Evolutionary conservation across 768 basidiomycete species (phyloP).

Genomic region (Boletus fagicola): DNA sequence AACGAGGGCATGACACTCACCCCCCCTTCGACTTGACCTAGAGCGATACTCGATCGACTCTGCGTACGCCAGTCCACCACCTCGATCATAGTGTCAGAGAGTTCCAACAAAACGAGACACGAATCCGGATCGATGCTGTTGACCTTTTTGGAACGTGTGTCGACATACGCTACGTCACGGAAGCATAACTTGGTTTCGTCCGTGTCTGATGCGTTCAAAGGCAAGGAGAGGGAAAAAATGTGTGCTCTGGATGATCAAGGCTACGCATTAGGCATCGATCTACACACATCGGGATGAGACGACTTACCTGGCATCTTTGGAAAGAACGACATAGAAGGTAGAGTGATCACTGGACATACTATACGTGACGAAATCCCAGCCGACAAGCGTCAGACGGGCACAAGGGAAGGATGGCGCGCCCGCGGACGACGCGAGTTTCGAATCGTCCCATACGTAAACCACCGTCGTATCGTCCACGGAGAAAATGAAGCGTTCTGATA

Average conservation of each 20-base stretch:
- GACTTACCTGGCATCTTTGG: conserved; percentile 9
- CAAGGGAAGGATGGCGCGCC: neutral
- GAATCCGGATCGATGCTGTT: conserved; percentile 34
- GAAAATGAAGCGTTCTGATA: conserved; percentile 14
- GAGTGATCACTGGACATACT: conserved; percentile 11
- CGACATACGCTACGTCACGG: conserved; percentile 2
- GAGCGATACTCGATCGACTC: conserved; percentile 15
- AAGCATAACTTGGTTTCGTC: neutral
- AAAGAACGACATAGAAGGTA: conserved; percentile 13
- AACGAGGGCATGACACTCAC: conserved; percentile 22
- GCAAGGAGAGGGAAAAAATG: conserved; percentile 9
- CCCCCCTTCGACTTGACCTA: conserved; percentile 23
- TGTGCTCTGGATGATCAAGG: conserved; percentile 9
- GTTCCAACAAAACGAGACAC: conserved; percentile 31
- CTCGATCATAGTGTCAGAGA: conserved; percentile 31
- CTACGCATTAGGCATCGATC: neutral
- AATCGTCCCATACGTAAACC: conserved; percentile 16
- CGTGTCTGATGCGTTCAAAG: neutral
- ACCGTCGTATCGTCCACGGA: conserved; percentile 6
- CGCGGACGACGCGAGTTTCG: neutral
- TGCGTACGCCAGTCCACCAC: conserved; percentile 38
- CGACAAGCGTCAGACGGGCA: conserved; percentile 3
- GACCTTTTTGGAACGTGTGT: conserved; percentile 9
- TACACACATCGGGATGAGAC: neutral
- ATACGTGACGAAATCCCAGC: conserved; percentile 3